phyloP scores from a whole-genome alignment of 2,329 filamentous ascomycete species.

The Grosmannia penicillata region DNA sequence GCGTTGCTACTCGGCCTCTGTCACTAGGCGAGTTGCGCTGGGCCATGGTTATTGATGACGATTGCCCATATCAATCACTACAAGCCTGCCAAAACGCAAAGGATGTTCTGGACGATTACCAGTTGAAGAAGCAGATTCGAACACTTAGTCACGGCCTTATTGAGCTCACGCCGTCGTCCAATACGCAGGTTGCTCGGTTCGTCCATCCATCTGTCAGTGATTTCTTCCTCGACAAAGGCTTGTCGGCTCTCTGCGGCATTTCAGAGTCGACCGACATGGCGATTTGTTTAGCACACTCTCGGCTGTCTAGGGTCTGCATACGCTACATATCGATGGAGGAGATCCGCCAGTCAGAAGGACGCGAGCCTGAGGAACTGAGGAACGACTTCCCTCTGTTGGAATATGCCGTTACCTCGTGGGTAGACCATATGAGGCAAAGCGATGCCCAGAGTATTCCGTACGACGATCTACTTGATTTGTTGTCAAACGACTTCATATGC shows the following conservation, averaged over 20 bases:
- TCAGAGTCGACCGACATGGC: not conserved
- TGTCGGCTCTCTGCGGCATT: not conserved
- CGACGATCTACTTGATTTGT: not conserved
- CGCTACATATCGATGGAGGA: not conserved
- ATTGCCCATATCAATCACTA: not conserved
- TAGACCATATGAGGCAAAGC: not conserved
- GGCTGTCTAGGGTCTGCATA: not conserved
- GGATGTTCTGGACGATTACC: not conserved
- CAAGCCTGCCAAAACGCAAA: not conserved
- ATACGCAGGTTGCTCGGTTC: not conserved
- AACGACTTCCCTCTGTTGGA: not conserved
- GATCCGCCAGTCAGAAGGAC: not conserved
- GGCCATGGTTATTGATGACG: not conserved
- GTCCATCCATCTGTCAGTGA: not conserved
- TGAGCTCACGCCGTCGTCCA: not conserved
- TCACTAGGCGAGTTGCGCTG: not conserved
- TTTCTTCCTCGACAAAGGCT: not conserved
- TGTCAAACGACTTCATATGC: not conserved
- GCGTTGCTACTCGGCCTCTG: not conserved
- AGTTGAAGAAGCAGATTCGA: not conserved
- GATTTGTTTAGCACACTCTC: not conserved
- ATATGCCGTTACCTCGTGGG: not conserved
- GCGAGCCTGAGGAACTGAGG: not conserved
- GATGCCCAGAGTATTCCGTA: not conserved
- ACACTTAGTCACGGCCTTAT: not conserved